Base-by-base conservation (phyloP, 1,139 yeast genomes). In the Nakaseomyces delphensis region DNA sequence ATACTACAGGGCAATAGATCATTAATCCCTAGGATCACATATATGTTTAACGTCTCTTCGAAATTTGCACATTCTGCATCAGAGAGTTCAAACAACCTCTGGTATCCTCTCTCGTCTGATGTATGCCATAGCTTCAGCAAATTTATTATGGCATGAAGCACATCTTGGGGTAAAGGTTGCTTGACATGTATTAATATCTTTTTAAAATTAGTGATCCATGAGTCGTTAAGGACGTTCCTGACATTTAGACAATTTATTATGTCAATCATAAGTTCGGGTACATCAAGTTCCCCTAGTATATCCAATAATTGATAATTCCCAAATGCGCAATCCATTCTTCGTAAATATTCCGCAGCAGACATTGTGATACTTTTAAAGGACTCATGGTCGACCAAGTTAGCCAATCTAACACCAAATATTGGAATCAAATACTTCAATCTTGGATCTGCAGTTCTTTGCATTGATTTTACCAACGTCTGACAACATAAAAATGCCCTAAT, bases 401-500 rank as follows among this genome's bases (percentile, higher is more conserved):
- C 36, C 51, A 52, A 54, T 51, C 52, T 39, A 48, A 28, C 42
- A 46, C 44, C 63, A 56, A 52, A 41, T n/a, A 48, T 48, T 24
- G 42, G 55, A 40, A 54, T 48, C 42, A 46, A 24, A 25, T 37
- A 43, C 11, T 36, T 18, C 2, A 21, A 41, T 28, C 31, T 42
- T 8, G 38, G 19, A 8, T 28, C 19, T 29, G 46, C 13, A 27
- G 36, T 16, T 23, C 38, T 16, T 3, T 10, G n/a, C 44, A 45
- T 53, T 24, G 24, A n/a, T 29, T 52, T 40, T 44, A 36, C 44
- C 9, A 36, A 42, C 5, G 4, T 31, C 28, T 55, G 60, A 37
- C 67, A 53, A 9, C 63, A 66, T 4, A 71, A 49, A 46, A 66
- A 65, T 28, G 67, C 56, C 36, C 74, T 59, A 4, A 77, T 63